These are phyloP conservation scores for Boeremia exigua DNA, from an alignment of 2,329 filamentous ascomycete genomes.

Conservation along the genomic window DNA sequence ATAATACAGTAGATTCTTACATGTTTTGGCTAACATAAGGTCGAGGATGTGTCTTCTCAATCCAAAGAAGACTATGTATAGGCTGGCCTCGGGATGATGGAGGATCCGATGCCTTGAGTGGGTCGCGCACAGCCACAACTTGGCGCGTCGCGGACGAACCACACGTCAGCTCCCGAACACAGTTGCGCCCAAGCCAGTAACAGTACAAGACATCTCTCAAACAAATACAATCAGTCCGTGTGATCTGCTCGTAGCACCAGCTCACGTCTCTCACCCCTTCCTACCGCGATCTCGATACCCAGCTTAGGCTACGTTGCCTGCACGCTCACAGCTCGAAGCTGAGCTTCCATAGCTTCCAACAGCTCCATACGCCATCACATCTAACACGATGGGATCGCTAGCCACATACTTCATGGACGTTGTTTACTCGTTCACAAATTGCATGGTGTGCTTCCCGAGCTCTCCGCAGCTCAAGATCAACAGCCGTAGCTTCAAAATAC, in stretches of 20 bases:
- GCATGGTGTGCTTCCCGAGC: conserved; percentile 94
- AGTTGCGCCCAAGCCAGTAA: conserved; percentile 12
- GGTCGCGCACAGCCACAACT: conserved; percentile 14
- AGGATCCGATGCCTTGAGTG: neutral
- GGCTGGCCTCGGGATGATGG: too few species aligned
- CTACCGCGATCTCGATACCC: neutral
- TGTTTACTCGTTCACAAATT: conserved; percentile 90
- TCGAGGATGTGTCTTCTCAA: too few species aligned
- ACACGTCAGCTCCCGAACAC: conserved; percentile 21
- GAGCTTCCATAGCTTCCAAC: conserved; percentile 25
- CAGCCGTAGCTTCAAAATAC: conserved; percentile 91
- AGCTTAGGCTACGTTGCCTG: conserved; percentile 5
- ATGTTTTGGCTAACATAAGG: too few species aligned
- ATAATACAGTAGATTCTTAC: too few species aligned
- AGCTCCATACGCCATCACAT: conserved; percentile 20
- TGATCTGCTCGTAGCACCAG: conserved; percentile 1
- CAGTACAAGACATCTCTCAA: conserved; percentile 10
- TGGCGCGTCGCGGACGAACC: conserved; percentile 13
- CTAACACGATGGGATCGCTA: conserved; percentile 41
- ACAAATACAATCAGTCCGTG: neutral
- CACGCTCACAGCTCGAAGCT: conserved; percentile 17
- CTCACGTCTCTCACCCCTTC: neutral
- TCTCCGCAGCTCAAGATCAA: conserved; percentile 96
- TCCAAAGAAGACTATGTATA: too few species aligned
- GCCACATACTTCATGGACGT: conserved; percentile 78